A percentile compares a stretch with the other conserved stretches of the same genome.
Evolutionary conservation across 768 basidiomycete genomes (phyloP).

Genomic region (Cystofilobasidium capitatum): DNA sequence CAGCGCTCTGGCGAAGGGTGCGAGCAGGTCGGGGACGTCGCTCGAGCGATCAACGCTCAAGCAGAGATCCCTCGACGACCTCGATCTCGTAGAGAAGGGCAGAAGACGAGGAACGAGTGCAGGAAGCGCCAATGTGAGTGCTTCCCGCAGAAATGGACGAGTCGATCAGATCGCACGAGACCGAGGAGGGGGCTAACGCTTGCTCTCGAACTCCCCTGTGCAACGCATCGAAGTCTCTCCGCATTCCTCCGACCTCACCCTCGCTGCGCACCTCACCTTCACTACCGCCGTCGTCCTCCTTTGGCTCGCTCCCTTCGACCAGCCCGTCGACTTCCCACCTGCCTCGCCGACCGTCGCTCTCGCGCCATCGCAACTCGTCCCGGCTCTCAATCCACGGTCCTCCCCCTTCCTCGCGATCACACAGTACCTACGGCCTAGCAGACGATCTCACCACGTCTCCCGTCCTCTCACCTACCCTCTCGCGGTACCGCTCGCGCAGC

Average conservation of each 20-base stretch:
- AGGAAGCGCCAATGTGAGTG: conserved; percentile 1
- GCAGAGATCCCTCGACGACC: conserved; percentile 14
- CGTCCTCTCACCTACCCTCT: not conserved
- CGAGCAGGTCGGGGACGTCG: conserved; percentile 5
- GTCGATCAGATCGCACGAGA: not conserved
- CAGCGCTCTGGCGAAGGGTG: not conserved
- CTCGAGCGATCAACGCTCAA: not conserved
- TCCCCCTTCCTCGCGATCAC: not conserved
- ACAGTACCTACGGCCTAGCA: not conserved
- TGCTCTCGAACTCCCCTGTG: conserved; percentile 4
- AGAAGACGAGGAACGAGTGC: not conserved
- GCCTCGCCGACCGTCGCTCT: conserved; percentile 18
- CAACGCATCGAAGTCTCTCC: not conserved
- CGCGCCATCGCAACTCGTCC: conserved; percentile 14
- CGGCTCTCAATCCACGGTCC: conserved; percentile 6
- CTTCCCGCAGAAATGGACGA: too few species aligned
- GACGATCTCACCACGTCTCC: not conserved
- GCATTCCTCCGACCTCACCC: not conserved
- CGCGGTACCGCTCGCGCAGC: conserved; percentile 2
- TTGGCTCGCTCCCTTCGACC: not conserved
- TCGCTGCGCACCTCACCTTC: not conserved
- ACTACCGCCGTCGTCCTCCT: not conserved
- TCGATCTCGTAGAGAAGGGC: conserved; percentile 7
- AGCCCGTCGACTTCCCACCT: not conserved
- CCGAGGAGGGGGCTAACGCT: not conserved